These are phyloP conservation scores for Oropetium thomaeum DNA, from an alignment of 176 grass and related monocot genomes.

Conservation along the genomic window DNA sequence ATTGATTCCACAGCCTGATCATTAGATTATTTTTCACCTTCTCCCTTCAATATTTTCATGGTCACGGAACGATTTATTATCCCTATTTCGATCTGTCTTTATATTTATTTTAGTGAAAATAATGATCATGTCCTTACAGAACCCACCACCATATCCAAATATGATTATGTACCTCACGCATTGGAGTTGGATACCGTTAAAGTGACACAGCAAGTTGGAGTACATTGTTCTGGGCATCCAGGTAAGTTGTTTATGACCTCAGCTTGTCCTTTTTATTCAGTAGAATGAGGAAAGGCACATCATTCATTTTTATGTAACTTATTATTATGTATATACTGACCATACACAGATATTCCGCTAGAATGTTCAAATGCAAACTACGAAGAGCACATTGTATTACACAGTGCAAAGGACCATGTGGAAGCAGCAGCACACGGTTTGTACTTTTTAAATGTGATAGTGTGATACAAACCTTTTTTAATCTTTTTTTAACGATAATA, in stretches of 20 bases:
- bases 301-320: background rate
- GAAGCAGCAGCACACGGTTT: slow-evolving; percentile 38
- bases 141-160: background rate
- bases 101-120: slow-evolving; percentile 10
- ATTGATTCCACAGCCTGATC: background rate
- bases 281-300: background rate
- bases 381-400: slow-evolving; percentile 20
- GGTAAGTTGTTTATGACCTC: slow-evolving; percentile 20
- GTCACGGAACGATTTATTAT: too few species aligned
- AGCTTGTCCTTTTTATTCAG: slow-evolving; percentile 10
- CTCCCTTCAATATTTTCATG: slow-evolving; percentile 5
- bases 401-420: background rate
- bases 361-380: background rate
- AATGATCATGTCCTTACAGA: slow-evolving; percentile 6
- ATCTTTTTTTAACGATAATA: too few species aligned
- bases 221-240: slow-evolving; percentile 13
- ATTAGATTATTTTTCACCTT: slow-evolving; percentile 2
- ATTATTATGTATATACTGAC: background rate
- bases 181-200: background rate
- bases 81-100: background rate
- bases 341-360: slow-evolving; percentile 2
- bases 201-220: slow-evolving; percentile 6
- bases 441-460: slow-evolving; percentile 15
- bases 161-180: slow-evolving; percentile 15
- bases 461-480: too few species aligned